Conservation (phyloP, 495 filamentous ascomycete genomes). For the Penicillium cosmopolitanum region DNA sequence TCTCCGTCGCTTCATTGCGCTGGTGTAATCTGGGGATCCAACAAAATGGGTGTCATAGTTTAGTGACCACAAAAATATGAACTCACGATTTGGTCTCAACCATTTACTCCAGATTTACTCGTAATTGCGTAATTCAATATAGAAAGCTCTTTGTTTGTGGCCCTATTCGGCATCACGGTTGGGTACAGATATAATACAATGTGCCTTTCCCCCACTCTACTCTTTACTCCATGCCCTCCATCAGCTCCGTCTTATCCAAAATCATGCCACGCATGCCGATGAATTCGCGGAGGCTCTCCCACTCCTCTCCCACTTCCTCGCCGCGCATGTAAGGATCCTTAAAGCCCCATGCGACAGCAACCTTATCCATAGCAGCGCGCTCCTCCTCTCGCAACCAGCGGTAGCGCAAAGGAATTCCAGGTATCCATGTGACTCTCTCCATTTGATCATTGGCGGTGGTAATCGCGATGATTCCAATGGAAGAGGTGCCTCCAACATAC, state of each 20-base stretch:
- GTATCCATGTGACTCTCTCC: constrained; percentile 85
- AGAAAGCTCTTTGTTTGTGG: no score
- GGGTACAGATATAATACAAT: constrained; percentile 16
- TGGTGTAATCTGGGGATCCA: constrained; percentile 30
- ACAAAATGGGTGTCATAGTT: constrained; percentile 41
- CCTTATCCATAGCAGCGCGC: constrained; percentile 81
- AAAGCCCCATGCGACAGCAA: constrained; percentile 90
- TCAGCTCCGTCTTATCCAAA: constrained; percentile 80
- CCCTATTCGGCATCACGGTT: no score
- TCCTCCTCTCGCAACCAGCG: constrained; percentile 96
- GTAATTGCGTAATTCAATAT: neutral
- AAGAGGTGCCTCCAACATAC: constrained; percentile 77
- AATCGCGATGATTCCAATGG: constrained; percentile 79
- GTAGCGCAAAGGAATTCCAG: constrained; percentile 75
- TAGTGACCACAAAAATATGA: constrained; percentile 42
- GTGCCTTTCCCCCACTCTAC: no score
- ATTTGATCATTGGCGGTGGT: constrained; percentile 92
- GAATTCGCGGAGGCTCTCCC: constrained; percentile 82
- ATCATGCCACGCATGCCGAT: constrained; percentile 82
- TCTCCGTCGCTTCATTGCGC: constrained; percentile 39
- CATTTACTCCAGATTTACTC: constrained; percentile 1
- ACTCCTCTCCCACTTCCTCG: constrained; percentile 89
- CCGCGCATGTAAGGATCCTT: constrained; percentile 75
- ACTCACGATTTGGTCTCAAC: constrained; percentile 37
- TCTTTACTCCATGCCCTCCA: constrained; percentile 83